These are phyloP conservation scores for Peronospora destructor DNA, from an alignment of 352 stramenopile genomes.

Conservation along the genomic window DNA sequence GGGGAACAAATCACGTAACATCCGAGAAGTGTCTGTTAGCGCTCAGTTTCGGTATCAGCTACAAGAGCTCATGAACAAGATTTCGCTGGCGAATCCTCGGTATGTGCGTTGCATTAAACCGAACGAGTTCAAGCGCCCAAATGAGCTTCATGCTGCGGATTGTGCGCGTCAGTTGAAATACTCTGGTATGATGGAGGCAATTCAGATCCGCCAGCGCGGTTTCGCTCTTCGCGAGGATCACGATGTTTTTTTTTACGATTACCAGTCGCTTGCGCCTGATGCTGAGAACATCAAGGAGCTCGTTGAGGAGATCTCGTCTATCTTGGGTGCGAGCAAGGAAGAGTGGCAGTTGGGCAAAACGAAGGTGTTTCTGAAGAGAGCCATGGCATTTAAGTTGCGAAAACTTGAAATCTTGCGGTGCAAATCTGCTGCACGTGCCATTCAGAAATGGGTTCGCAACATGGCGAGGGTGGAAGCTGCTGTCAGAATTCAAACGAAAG, in stretches of 20 bases:
- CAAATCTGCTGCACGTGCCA: constrained; percentile 67
- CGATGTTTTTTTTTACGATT: constrained; percentile 89
- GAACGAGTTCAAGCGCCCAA: constrained; percentile 78
- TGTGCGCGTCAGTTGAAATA: constrained; percentile 87
- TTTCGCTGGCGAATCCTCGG: constrained; percentile 78
- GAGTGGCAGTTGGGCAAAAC: constrained; percentile 86
- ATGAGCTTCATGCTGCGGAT: constrained; percentile 72
- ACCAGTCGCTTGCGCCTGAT: constrained; percentile 76
- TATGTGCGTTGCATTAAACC: constrained; percentile 88
- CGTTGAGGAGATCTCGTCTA: constrained; percentile 77
- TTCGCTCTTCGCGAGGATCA: constrained; percentile 86
- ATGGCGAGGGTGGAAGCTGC: constrained; percentile 49
- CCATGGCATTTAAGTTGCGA: constrained; percentile 72
- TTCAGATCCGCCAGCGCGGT: constrained; percentile 84
- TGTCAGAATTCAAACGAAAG: constrained; percentile 68
- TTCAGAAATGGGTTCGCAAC: constrained; percentile 83
- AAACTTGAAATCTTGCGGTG: constrained; percentile 76
- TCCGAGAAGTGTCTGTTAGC: constrained; percentile 81
- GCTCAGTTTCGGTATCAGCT: constrained; percentile 86
- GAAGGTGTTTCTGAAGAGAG: constrained; percentile 83
- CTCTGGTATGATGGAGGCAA: constrained; percentile 89
- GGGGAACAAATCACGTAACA: constrained; percentile 70
- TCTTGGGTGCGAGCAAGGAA: constrained; percentile 81
- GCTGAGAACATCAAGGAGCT: constrained; percentile 81
- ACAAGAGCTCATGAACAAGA: constrained; percentile 86